Percentiles rank a stretch among this genome's conserved stretches.
Conservation (phyloP, 768 basidiomycete genomes). For the Psilocybe azurescens region DNA sequence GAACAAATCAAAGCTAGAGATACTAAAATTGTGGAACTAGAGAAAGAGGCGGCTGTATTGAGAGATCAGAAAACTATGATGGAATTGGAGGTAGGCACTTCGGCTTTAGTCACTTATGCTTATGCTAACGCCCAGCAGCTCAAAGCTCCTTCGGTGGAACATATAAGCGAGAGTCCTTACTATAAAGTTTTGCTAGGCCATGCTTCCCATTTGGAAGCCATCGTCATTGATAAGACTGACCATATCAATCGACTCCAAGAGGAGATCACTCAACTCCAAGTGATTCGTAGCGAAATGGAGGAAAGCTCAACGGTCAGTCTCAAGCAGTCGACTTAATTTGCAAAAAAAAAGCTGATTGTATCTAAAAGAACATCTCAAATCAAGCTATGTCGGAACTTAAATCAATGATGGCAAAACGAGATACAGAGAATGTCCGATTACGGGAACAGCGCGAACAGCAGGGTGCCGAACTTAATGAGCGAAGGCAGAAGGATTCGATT, state of each 20-base stretch:
- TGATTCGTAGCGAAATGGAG: slow-evolving; percentile 51
- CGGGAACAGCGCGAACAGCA: slow-evolving; percentile 76
- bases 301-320: slow-evolving; percentile 46
- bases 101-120: neutral
- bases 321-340: slow-evolving; percentile 3
- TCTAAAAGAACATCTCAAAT: slow-evolving; percentile 39
- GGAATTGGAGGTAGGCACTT: slow-evolving; percentile 47
- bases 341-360: slow-evolving; percentile 3
- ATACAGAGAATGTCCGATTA: slow-evolving; percentile 68
- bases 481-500: slow-evolving; percentile 64
- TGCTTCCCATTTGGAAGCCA: slow-evolving; percentile 50
- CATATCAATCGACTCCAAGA: slow-evolving; percentile 48
- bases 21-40: slow-evolving; percentile 51
- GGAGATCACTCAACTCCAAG: slow-evolving; percentile 45
- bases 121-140: slow-evolving; percentile 32
- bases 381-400: slow-evolving; percentile 69
- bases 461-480: slow-evolving; percentile 67
- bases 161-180: slow-evolving; percentile 49
- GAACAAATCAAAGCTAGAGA: slow-evolving; percentile 50
- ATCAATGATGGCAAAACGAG: slow-evolving; percentile 62
- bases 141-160: slow-evolving; percentile 47
- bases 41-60: slow-evolving; percentile 49
- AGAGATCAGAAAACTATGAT: slow-evolving; percentile 49
- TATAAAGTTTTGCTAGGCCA: slow-evolving; percentile 66
- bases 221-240: slow-evolving; percentile 41